These are phyloP conservation scores for Cercospora sojina DNA, from an alignment of 2,329 filamentous ascomycete species.

Conservation along the genomic window DNA sequence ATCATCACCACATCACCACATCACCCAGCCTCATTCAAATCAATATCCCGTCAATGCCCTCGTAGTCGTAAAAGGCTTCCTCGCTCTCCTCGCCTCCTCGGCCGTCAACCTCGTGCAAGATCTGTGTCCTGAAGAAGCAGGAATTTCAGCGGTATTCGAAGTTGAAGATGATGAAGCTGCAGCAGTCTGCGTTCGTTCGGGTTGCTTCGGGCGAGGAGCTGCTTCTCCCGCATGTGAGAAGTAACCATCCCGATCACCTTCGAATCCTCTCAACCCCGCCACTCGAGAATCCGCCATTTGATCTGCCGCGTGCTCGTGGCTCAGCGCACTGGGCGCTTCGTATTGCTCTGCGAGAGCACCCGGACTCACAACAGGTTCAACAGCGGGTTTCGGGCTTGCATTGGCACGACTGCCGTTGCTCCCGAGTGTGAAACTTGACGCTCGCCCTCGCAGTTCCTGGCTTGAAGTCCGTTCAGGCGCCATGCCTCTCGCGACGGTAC, in stretches of 20 bases:
- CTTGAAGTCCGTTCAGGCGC: background rate
- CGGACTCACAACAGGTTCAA: constrained; percentile 3
- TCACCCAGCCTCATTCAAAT: background rate
- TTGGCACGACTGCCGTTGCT: background rate
- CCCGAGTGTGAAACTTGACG: constrained; percentile 1
- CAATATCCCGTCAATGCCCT: constrained; percentile 11
- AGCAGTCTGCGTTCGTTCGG: constrained; percentile 1
- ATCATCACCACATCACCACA: background rate
- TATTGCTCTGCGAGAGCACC: background rate
- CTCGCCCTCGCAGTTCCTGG: background rate
- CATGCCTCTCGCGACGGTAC: background rate
- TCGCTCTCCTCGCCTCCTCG: constrained; percentile 9
- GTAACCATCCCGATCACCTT: constrained; percentile 4
- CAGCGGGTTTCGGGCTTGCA: background rate
- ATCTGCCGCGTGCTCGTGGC: background rate
- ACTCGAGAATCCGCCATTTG: background rate
- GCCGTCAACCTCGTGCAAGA: background rate
- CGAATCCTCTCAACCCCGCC: constrained; percentile 6
- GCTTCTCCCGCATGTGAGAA: background rate
- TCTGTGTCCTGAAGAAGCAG: background rate
- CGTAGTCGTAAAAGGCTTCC: constrained; percentile 10
- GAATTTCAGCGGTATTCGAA: background rate
- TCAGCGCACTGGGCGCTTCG: constrained; percentile 9
- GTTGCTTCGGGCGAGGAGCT: background rate
- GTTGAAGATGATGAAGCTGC: background rate